These are phyloP conservation scores for Penicillium ucsense DNA, from an alignment of 495 filamentous ascomycete genomes.

Conservation along the genomic window DNA sequence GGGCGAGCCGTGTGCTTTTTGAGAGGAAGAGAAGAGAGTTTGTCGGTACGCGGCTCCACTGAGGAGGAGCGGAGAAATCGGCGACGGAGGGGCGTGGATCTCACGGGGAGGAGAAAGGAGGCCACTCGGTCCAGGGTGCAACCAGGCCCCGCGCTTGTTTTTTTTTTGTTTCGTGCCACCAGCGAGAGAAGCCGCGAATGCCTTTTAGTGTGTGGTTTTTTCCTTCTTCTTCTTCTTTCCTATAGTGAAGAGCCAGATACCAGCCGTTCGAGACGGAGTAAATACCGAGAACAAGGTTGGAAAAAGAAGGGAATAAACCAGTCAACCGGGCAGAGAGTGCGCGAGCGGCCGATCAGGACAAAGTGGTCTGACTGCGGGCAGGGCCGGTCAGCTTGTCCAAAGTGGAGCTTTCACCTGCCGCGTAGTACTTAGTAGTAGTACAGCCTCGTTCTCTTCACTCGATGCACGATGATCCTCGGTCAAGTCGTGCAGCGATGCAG, in stretches of 20 bases:
- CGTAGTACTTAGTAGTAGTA: too few relatives aligned
- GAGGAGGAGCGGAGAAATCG: conserved; percentile 1
- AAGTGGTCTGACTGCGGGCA: conserved; percentile 17
- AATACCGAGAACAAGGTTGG: background rate
- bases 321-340: too few relatives aligned
- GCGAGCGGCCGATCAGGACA: conserved; percentile 13
- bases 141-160: too few relatives aligned
- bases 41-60: background rate
- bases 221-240: too few relatives aligned
- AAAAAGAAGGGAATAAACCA: conserved; percentile 3
- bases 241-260: background rate
- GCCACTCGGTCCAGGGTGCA: too few relatives aligned
- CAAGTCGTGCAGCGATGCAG: background rate
- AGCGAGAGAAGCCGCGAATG: too few relatives aligned
- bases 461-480: too few relatives aligned
- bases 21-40: conserved; percentile 2
- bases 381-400: conserved; percentile 5
- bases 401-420: conserved; percentile 12
- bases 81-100: background rate
- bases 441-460: background rate
- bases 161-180: too few relatives aligned
- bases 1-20: too few relatives aligned
- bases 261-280: background rate
- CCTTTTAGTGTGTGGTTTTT: too few relatives aligned
- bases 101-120: too few relatives aligned